Percentiles rank a stretch among this genome's conserved stretches.
phyloP scores from a whole-genome alignment of 768 basidiomycete genomes.

The Daedaleopsis nitida region DNA sequence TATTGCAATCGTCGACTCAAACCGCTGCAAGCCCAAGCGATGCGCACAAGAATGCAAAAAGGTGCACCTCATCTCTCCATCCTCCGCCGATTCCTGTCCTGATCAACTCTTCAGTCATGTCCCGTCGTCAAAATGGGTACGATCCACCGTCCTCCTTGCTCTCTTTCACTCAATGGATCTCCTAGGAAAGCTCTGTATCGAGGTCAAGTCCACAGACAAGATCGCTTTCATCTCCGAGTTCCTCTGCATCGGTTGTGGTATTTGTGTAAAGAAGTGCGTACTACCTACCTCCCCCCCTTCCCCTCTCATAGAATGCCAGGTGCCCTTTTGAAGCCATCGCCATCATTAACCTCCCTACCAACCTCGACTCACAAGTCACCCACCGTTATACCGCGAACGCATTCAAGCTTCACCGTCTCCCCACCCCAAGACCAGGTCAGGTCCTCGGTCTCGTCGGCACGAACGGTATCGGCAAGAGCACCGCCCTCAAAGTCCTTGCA shows the following conservation, averaged over 20 bases:
- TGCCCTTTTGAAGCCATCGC: conserved; percentile 99
- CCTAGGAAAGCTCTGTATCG: conserved; percentile 94
- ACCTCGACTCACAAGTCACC: conserved; percentile 93
- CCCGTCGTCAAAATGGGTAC: conserved; percentile 97
- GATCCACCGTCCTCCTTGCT: conserved; percentile 14
- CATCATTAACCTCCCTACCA: conserved; percentile 98
- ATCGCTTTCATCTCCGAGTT: conserved; percentile 99
- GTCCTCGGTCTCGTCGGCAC: conserved; percentile 98
- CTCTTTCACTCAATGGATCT: background rate
- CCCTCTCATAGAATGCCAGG: conserved; percentile 43
- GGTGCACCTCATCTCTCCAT: conserved; percentile 40
- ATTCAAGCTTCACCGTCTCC: conserved; percentile 98
- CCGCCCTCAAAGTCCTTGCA: conserved; percentile 93
- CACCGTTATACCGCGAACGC: conserved; percentile 98
- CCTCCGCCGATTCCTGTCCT: background rate
- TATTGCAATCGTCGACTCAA: conserved; percentile 92
- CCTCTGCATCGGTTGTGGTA: conserved; percentile 99
- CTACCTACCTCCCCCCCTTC: background rate
- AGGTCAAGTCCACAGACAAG: conserved; percentile 94
- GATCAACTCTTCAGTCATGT: conserved; percentile 62
- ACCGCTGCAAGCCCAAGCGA: conserved; percentile 95
- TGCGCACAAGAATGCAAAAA: conserved; percentile 99
- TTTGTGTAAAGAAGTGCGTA: conserved; percentile 97
- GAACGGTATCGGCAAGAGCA: conserved; percentile 99
- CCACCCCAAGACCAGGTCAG: conserved; percentile 95